A percentile compares a stretch with the other conserved stretches of the same genome.
These are phyloP conservation scores for Apiotrichum porosum DNA, from an alignment of 1,284 basidiomycete genomes.

Conservation along the genomic window DNA sequence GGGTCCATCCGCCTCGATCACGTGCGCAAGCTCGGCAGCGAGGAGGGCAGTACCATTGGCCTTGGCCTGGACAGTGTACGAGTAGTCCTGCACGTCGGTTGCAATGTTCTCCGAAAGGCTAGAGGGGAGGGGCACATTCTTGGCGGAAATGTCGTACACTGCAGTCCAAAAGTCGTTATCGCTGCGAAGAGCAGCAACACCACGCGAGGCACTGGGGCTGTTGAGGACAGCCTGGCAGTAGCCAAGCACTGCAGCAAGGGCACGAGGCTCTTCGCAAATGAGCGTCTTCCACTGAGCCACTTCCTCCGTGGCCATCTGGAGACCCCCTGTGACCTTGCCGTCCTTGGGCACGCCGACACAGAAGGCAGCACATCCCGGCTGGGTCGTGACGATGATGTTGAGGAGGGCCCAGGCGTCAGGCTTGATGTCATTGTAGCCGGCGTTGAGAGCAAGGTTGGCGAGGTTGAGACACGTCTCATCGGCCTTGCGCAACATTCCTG, in stretches of 20 bases:
- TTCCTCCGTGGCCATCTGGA: constrained; percentile 58
- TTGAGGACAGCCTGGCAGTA: constrained; percentile 66
- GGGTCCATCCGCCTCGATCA: constrained; percentile 24
- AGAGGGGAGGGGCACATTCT: constrained; percentile 33
- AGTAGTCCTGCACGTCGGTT: constrained; percentile 52
- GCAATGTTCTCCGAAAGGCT: constrained; percentile 35
- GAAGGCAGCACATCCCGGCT: constrained; percentile 78
- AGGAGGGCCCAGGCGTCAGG: constrained; percentile 79
- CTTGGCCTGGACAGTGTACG: constrained; percentile 54
- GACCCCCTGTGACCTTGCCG: constrained; percentile 43
- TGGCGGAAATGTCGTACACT: constrained; percentile 31
- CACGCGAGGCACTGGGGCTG: constrained; percentile 23
- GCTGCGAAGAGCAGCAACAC: constrained; percentile 22
- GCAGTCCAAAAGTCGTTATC: constrained; percentile 35
- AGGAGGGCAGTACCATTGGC: constrained; percentile 36
- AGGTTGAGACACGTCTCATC: constrained; percentile 24
- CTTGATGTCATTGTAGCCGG: constrained; percentile 51
- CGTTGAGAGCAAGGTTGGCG: constrained; percentile 16
- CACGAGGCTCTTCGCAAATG: constrained; percentile 68
- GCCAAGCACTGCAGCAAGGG: constrained; percentile 68
- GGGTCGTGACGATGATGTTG: constrained; percentile 71
- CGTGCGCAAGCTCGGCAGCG: constrained; percentile 30
- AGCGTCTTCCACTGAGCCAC: constrained; percentile 58
- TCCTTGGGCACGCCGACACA: constrained; percentile 62
- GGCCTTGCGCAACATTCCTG: constrained; percentile 35